phyloP scores from a whole-genome alignment of 2,329 filamentous ascomycete genomes.

The Paracamarosporium sp. region DNA sequence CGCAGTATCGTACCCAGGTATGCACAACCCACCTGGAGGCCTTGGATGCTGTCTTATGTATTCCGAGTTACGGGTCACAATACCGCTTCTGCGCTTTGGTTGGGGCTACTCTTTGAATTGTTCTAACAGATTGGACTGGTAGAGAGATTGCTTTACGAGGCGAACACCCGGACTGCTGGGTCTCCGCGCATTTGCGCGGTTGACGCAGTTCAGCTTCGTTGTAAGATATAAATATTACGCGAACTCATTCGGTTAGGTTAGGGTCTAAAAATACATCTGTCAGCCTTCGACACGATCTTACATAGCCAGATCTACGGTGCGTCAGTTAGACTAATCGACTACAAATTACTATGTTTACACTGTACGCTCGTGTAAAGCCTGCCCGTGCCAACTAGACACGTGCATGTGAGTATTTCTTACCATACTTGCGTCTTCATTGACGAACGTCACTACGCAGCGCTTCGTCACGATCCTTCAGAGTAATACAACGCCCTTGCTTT shows the following conservation, averaged over 20 bases:
- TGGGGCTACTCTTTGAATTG: too few relatives aligned
- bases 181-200: background rate
- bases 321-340: background rate
- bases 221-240: background rate
- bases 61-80: too few relatives aligned
- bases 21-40: too few relatives aligned
- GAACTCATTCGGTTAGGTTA: background rate
- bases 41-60: too few relatives aligned
- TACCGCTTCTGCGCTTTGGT: too few relatives aligned
- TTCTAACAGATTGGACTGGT: too few relatives aligned
- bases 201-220: background rate
- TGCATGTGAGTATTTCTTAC: background rate
- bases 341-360: background rate
- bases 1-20: background rate
- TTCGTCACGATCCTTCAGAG: background rate
- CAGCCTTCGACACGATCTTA: background rate
- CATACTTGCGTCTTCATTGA: too few relatives aligned
- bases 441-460: background rate
- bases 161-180: background rate
- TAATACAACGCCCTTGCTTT: background rate
- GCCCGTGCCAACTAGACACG: background rate
- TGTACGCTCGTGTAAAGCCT: background rate
- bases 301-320: background rate
- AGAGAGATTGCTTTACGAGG: too few relatives aligned
- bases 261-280: background rate